Evolutionary conservation across 2,329 filamentous ascomycete genomes (phyloP), one percentile per base, ranked within the genome.

Genomic region (Paecilomyces formosus): DNA sequence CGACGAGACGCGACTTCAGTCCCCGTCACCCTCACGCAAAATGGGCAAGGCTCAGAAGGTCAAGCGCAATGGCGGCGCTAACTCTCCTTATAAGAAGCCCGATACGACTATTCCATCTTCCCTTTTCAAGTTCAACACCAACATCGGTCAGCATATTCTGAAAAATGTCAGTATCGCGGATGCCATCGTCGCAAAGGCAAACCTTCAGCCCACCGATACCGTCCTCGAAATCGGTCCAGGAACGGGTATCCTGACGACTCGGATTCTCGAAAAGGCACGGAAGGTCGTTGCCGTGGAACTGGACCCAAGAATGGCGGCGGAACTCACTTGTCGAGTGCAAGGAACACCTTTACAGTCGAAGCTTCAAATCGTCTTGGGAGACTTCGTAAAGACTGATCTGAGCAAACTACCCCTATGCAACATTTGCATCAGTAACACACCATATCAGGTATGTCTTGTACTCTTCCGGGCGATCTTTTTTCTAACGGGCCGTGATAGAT

Each of bases 101-200:
- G 39, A 53, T 15, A 55, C 39, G 15, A 45, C 8, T 45, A 45
- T 45, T 15, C 39, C 39, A n/a, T 6, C 39, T 45, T 45, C 39
- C n/a, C 39, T 97, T 75, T 97, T 97, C 85, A 96, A 95, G 74
- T 96, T 97, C 85, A 96, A 96, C 80, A 94, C 89, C 66, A 85
- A 93, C 73, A 85, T 94, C 64, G 92, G 93, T 67, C 86, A 89
- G 71, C 91, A 97, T 74, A 94, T 99, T 62, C 82, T 97, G 64
- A 97, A 96, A 74, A 96, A 96, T 74, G 90, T 90, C 1, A 89
- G 89, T 68, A 88, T 95, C 54, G 88, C 89, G 3, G 86, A 89
- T 70, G 86, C 86, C 55, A 93, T 94, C 65, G 89, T 93, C 31
- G 82, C 88, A 65, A 97, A 97, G 78, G 90, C 92, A 15, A 85